Conservation (phyloP, 73 alveolate genomes). For the Paramecium bursaria region DNA sequence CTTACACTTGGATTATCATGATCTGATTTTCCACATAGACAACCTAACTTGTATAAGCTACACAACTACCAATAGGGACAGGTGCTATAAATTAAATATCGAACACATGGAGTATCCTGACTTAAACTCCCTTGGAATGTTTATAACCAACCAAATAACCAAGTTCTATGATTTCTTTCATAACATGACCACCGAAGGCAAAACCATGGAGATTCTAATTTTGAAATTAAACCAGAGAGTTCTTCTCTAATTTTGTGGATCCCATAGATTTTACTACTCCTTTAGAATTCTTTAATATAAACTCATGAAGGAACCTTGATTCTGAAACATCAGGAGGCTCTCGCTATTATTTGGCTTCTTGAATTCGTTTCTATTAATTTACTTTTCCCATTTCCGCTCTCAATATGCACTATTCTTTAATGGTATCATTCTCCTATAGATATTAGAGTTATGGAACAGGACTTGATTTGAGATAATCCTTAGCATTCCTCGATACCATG, state of each 20-base stretch:
- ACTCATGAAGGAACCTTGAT: conserved; percentile 19
- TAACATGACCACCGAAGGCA: conserved; percentile 51
- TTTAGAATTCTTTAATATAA: background rate
- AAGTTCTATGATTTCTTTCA: conserved; percentile 52
- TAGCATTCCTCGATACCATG: conserved; percentile 52
- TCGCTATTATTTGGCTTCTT: conserved; percentile 2
- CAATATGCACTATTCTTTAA: conserved; percentile 5
- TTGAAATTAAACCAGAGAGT: conserved; percentile 1
- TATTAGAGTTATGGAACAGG: conserved; percentile 35
- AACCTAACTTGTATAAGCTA: background rate
- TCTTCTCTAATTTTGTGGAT: conserved; percentile 22
- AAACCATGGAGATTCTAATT: conserved; percentile 54
- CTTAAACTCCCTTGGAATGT: conserved; percentile 29
- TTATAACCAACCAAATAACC: conserved; percentile 58
- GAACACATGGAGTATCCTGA: conserved; percentile 6
- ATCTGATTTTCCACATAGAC: conserved; percentile 34
- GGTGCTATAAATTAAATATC: conserved; percentile 49
- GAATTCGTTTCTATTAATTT: conserved; percentile 30
- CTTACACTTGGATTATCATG: conserved; percentile 54
- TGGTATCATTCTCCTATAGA: conserved; percentile 1
- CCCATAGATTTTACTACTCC: background rate
- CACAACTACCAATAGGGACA: conserved; percentile 19
- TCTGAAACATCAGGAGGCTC: conserved; percentile 34
- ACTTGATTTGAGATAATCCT: conserved; percentile 10
- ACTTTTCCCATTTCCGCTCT: background rate